These are phyloP conservation scores for Bromus sterilis DNA, from an alignment of 176 grass and related monocot genomes.

Conservation along the genomic window DNA sequence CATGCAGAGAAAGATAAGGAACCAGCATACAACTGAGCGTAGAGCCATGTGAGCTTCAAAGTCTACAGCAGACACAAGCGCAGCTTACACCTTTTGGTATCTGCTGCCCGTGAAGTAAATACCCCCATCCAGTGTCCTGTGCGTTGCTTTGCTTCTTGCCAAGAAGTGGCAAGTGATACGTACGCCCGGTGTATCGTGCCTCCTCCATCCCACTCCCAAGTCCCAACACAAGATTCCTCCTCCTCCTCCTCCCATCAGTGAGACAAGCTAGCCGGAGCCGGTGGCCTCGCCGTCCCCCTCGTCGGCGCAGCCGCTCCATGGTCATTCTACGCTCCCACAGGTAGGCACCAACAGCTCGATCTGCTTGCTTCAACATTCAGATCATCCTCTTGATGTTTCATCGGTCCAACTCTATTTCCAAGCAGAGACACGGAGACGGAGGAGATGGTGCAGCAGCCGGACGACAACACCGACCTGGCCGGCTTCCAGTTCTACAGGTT, in stretches of 20 bases:
- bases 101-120: no score
- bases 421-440: not conserved
- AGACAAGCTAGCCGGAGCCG: not conserved
- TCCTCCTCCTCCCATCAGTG: not conserved
- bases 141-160: no score
- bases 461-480: not conserved
- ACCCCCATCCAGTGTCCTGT: no score
- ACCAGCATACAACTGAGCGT: no score
- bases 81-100: no score
- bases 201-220: not conserved
- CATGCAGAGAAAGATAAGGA: no score
- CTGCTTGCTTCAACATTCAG: not conserved
- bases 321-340: not conserved
- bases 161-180: no score
- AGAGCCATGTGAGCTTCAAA: no score
- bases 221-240: not conserved
- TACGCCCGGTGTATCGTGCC: no score
- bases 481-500: slow-evolving; percentile 32
- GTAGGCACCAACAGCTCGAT: not conserved
- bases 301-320: not conserved
- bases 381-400: not conserved
- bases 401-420: not conserved
- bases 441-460: not conserved
- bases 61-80: no score
- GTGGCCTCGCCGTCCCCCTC: not conserved